Percentiles rank a stretch among this genome's conserved stretches.
Conservation (phyloP, 306 rosid species). For the Quercus robur region DNA sequence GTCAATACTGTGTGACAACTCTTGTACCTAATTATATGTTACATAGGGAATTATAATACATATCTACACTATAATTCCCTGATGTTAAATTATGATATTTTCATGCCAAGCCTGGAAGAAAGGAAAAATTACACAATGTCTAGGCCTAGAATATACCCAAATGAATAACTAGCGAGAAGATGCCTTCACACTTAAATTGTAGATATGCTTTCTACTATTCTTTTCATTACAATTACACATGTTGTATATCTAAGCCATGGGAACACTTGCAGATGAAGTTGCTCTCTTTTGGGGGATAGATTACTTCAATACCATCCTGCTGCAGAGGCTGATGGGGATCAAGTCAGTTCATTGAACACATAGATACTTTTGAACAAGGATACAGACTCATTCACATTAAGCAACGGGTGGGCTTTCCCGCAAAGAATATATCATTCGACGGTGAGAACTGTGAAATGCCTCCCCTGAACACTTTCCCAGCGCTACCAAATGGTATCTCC, state of each 20-base stretch:
- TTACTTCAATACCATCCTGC: constrained; percentile 45
- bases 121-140: background rate
- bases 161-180: background rate
- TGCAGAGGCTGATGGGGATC: constrained; percentile 31
- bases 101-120: background rate
- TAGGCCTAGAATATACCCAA: background rate
- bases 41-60: too few species aligned
- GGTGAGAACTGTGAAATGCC: constrained; percentile 78
- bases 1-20: background rate
- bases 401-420: constrained; percentile 78
- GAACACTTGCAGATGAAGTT: constrained; percentile 53
- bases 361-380: constrained; percentile 61
- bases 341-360: constrained; percentile 49
- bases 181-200: background rate
- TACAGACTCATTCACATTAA: constrained; percentile 48
- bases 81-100: background rate
- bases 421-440: constrained; percentile 72
- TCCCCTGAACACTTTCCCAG: constrained; percentile 59
- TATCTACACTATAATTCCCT: background rate
- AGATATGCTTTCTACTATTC: background rate
- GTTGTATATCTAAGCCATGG: background rate
- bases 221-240: background rate
- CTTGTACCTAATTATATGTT: background rate
- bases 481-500: constrained; percentile 50
- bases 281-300: constrained; percentile 77